Evolutionary conservation across 805 yeast species (phyloP), one percentile per base, ranked within the genome.

Genomic region (Martiniozyma abietophila): DNA sequence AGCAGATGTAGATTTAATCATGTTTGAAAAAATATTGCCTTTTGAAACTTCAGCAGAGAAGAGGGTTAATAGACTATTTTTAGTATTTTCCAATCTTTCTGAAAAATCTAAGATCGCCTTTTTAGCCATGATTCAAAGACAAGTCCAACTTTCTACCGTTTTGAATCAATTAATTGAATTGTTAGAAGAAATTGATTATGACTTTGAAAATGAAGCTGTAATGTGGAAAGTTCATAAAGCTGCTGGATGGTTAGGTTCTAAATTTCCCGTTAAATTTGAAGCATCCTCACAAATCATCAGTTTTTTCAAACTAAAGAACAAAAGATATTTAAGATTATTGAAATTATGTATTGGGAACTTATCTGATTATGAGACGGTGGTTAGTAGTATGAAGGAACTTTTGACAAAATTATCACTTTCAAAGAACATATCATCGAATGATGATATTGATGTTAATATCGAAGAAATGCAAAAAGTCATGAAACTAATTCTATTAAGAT

Each of bases 121-220:
- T 45, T 56, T 64, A 39, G 89, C 95, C 0, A 70, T 83, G 24
- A 67, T 72, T 32, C 71, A 66, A 46, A 65, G 95, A 32, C 95
- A 85, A 49, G 65, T 67, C 31, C 78, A 77, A 43, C 53, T 72
- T 18, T 58, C 80, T 2, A 51, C 59, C 2, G 83, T 72, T 1
- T 35, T 83, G 6, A 40, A 44, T 2, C 70, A 70, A 38, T 65
- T 69, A 35, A 38, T 80, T 9, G 64, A 64, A 11, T 56, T 71
- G 29, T 61, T 73, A 18, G 80, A 75, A 36, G 52, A 61, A 18
- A 61, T 57, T 41, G 55, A 62, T 24, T 59, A 56, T 11, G 61
- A 55, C 2, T 43, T 46, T 8, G 46, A 44, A 15, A 28, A 47
- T 15, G 26, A 35, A 3, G 41, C 34, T 2, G 29, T 42, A 12